These are phyloP conservation scores for Blastobotrys serpentis DNA, from an alignment of 1,139 yeast species.

Conservation along the genomic window DNA sequence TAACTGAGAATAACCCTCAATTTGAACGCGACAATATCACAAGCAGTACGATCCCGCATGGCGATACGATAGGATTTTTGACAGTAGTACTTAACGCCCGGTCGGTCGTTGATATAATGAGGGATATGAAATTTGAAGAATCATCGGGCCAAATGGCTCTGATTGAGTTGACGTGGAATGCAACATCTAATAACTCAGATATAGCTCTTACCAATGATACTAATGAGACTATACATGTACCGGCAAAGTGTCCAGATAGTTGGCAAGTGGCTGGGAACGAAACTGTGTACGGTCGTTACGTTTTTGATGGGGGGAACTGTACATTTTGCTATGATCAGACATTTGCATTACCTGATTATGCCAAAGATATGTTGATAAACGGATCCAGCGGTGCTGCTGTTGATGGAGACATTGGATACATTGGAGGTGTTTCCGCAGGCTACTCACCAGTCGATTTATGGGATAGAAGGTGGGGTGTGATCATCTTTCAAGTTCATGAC, in stretches of 20 bases:
- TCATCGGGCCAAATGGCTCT: slow-evolving; percentile 37
- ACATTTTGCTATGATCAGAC: neutral
- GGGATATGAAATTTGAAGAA: slow-evolving; percentile 43
- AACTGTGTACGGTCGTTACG: neutral
- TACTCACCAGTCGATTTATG: slow-evolving; percentile 55
- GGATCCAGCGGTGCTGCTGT: slow-evolving; percentile 8
- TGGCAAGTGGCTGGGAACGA: neutral
- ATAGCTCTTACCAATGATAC: neutral
- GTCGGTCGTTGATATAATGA: slow-evolving; percentile 50
- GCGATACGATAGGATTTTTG: slow-evolving; percentile 62
- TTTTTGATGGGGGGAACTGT: slow-evolving; percentile 1
- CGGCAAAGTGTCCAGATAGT: neutral
- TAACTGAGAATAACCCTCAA: slow-evolving; percentile 31
- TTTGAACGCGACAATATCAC: slow-evolving; percentile 19
- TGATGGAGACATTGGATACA: neutral
- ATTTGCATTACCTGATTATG: neutral
- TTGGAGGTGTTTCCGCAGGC: slow-evolving; percentile 58
- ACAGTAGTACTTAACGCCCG: slow-evolving; percentile 65
- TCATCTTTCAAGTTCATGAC: slow-evolving; percentile 61
- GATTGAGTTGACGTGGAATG: slow-evolving; percentile 26
- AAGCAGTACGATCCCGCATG: slow-evolving; percentile 17
- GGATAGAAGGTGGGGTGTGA: slow-evolving; percentile 63
- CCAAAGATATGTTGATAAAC: slow-evolving; percentile 4
- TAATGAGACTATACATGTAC: neutral
- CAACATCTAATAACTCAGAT: neutral